These are phyloP conservation scores for Chloropicon primus DNA, from an alignment of 139 green algal genomes.

Conservation along the genomic window DNA sequence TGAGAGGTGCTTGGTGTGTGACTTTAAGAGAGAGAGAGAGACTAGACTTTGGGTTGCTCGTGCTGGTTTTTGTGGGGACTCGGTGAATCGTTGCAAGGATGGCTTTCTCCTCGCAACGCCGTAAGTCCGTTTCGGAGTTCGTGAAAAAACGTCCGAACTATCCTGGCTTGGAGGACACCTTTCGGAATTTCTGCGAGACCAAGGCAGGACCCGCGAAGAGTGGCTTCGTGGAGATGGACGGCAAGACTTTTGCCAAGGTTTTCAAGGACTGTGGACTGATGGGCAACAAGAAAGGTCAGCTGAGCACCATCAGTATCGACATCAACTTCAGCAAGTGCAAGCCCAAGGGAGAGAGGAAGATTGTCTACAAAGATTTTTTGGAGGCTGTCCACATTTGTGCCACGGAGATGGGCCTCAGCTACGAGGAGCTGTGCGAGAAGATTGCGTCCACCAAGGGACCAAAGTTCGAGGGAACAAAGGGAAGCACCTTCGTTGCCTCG, in stretches of 20 bases:
- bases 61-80: too few species aligned
- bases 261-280: background rate
- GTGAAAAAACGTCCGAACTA: background rate
- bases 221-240: background rate
- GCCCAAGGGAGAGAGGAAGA: background rate
- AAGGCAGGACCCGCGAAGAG: background rate
- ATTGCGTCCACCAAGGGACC: background rate
- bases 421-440: background rate
- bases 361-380: background rate
- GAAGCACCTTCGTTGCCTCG: background rate
- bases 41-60: too few species aligned
- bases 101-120: background rate
- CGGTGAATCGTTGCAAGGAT: too few species aligned
- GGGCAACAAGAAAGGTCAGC: background rate
- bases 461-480: background rate
- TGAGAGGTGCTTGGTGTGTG: too few species aligned
- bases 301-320: background rate
- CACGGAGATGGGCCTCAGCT: background rate
- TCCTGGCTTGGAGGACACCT: background rate
- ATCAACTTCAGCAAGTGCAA: background rate
- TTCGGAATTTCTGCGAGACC: background rate
- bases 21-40: too few species aligned
- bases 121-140: background rate
- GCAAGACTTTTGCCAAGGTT: background rate
- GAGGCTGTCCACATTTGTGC: background rate